Evolutionary conservation across 768 basidiomycete genomes (phyloP).

Genomic region (Suillus placidus): DNA sequence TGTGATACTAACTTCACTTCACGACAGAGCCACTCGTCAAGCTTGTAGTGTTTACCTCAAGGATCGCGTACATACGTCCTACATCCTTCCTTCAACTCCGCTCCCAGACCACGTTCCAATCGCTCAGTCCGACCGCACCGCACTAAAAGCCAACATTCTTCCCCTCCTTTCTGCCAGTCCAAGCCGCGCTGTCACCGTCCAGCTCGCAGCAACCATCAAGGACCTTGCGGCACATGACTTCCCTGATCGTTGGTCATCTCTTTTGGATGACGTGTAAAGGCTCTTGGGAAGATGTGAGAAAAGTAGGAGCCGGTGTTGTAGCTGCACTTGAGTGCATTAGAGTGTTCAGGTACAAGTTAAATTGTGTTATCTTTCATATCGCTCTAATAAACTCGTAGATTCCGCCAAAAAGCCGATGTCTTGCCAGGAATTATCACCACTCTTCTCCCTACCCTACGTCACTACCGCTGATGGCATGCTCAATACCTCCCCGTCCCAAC

Average conservation of each 20-base stretch:
- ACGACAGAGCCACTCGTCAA: conserved; percentile 73
- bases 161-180: conserved; percentile 70
- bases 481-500: background rate
- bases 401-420: no score
- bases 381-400: no score
- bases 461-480: background rate
- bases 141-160: conserved; percentile 68
- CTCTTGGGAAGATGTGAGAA: conserved; percentile 50
- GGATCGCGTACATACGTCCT: conserved; percentile 77
- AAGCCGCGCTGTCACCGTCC: conserved; percentile 68
- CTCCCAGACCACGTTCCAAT: conserved; percentile 68
- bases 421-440: no score
- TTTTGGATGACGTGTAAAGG: conserved; percentile 67
- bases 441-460: background rate
- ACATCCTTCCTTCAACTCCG: conserved; percentile 44
- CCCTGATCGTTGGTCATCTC: conserved; percentile 70
- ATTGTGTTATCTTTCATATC: no score
- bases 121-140: conserved; percentile 66
- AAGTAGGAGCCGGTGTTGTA: no score
- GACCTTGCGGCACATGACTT: conserved; percentile 76
- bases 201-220: conserved; percentile 75
- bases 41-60: conserved; percentile 89
- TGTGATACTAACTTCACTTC: background rate
- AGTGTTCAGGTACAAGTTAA: no score
- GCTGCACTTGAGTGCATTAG: no score